These are phyloP conservation scores for Pyrenula massariospora DNA, from an alignment of 495 filamentous ascomycete species.

Conservation along the genomic window DNA sequence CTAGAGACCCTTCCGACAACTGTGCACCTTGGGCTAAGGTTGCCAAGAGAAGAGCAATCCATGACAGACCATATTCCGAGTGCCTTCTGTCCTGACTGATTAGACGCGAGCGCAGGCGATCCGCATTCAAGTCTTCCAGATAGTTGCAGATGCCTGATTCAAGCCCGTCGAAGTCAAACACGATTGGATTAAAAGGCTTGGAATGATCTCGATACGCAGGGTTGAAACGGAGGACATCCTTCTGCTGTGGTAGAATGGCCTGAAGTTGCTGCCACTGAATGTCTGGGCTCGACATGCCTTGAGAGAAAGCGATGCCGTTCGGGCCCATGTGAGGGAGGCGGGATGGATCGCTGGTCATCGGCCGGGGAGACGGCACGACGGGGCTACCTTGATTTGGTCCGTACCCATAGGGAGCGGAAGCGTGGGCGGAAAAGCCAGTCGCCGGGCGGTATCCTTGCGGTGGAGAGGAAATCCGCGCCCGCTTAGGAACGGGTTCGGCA, in stretches of 20 bases:
- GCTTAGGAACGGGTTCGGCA: neutral
- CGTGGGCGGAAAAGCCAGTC: neutral
- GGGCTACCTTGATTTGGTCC: neutral
- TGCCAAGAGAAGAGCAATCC: neutral
- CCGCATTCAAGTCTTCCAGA: neutral
- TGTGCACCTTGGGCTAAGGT: neutral
- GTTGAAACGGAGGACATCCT: neutral
- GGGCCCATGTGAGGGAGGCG: neutral
- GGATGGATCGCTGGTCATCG: neutral
- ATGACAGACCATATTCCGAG: neutral
- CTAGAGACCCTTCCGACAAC: neutral
- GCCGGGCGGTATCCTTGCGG: neutral
- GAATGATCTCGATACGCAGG: neutral
- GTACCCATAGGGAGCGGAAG: neutral
- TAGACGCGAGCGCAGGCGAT: neutral
- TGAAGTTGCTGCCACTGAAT: neutral
- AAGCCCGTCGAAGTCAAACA: neutral
- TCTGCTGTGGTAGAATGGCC: neutral
- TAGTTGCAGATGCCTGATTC: neutral
- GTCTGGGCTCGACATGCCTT: neutral
- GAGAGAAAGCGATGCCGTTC: neutral
- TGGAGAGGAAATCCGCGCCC: neutral
- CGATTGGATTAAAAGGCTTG: neutral
- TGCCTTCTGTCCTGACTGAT: neutral
- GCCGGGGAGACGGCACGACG: neutral